These are phyloP conservation scores for Begonia loranthoides DNA, from an alignment of 306 rosid genomes.

Conservation along the genomic window DNA sequence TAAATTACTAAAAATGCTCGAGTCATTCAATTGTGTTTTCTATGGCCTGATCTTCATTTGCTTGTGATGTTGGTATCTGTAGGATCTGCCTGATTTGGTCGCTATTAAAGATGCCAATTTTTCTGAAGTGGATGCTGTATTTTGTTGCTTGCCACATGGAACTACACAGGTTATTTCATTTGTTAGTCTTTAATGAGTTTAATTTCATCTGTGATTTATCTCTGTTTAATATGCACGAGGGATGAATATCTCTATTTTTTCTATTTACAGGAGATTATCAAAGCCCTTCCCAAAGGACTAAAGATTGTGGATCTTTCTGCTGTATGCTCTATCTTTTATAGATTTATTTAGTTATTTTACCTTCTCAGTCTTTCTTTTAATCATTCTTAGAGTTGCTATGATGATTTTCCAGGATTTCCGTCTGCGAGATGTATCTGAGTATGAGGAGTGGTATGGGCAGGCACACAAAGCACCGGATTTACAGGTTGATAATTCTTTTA, in stretches of 20 bases:
- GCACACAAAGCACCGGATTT: slow-evolving; percentile 69
- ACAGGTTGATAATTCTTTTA: slow-evolving; percentile 34
- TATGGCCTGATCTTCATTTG: slow-evolving; percentile 4
- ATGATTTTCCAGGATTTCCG: slow-evolving; percentile 69
- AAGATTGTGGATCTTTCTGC: slow-evolving; percentile 99
- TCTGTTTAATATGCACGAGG: not conserved
- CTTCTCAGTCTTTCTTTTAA: slow-evolving; percentile 1
- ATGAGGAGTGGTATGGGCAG: slow-evolving; percentile 93
- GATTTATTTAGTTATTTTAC: slow-evolving; percentile 1
- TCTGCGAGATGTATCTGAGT: slow-evolving; percentile 62
- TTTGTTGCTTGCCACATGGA: slow-evolving; percentile 95
- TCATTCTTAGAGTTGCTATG: slow-evolving; percentile 9
- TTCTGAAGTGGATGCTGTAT: slow-evolving; percentile 76
- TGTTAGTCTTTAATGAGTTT: slow-evolving; percentile 4
- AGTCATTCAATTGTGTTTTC: not conserved
- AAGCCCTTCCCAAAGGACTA: slow-evolving; percentile 66
- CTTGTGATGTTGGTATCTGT: slow-evolving; percentile 14
- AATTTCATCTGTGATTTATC: not conserved
- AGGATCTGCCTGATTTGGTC: slow-evolving; percentile 80
- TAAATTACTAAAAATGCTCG: too few relatives aligned
- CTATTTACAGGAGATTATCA: slow-evolving; percentile 67
- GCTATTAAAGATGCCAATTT: slow-evolving; percentile 77
- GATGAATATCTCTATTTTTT: not conserved
- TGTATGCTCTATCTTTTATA: slow-evolving; percentile 30
- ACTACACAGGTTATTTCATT: slow-evolving; percentile 64